Conservation (phyloP, 176 grass and related monocot genomes). For the Ensete ventricosum region DNA sequence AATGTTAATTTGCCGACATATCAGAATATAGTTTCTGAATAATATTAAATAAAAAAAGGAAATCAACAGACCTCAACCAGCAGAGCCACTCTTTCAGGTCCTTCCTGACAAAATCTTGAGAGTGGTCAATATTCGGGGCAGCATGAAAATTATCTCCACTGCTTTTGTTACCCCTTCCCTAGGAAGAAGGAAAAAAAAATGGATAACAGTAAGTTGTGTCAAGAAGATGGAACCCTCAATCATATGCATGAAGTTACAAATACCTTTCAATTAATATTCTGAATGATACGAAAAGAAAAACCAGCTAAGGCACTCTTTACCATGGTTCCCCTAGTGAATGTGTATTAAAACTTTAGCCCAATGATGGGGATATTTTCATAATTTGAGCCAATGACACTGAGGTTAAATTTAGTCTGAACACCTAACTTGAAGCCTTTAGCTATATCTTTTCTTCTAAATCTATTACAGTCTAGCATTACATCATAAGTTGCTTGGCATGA, state of each 20-base stretch:
- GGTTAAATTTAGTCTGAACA: too few species aligned
- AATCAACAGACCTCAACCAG: conserved; percentile 60
- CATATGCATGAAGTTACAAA: neutral
- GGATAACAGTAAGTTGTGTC: neutral
- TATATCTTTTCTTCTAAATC: too few species aligned
- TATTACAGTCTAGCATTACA: too few species aligned
- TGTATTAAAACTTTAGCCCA: too few species aligned
- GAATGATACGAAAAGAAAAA: neutral
- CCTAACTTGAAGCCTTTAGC: too few species aligned
- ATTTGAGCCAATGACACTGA: too few species aligned
- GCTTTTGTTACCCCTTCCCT: conserved; percentile 96
- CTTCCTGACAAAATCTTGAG: conserved; percentile 91
- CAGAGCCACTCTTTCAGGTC: conserved; percentile 91
- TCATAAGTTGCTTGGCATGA: too few species aligned
- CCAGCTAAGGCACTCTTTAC: neutral
- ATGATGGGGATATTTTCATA: too few species aligned
- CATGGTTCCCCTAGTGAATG: neutral
- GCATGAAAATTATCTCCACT: conserved; percentile 98
- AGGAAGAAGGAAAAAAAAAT: neutral
- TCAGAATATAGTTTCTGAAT: neutral
- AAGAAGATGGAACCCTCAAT: neutral
- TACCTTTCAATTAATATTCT: neutral
- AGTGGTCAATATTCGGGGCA: conserved; percentile 98
- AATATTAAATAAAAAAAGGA: neutral
- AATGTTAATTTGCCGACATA: neutral